phyloP scores from a whole-genome alignment of 257 asterid genomes.

The Solanum habrochaites region DNA sequence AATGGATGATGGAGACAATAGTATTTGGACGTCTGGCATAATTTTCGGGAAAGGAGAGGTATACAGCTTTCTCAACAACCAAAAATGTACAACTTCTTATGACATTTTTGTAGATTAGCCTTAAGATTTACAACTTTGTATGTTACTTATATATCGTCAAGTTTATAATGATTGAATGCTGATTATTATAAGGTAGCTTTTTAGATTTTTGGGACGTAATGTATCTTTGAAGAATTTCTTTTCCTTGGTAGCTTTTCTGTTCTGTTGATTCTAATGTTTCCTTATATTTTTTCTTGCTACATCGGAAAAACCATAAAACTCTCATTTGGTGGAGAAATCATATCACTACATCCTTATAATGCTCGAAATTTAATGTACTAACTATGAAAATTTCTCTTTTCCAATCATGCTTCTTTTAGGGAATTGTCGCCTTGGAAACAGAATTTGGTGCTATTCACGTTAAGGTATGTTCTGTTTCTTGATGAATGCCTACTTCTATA shows the following conservation, averaged over 20 bases:
- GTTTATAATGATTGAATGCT: not conserved
- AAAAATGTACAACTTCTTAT: not conserved
- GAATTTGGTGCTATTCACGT: conserved; percentile 74
- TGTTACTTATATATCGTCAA: not conserved
- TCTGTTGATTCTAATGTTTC: not conserved
- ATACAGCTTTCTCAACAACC: not conserved
- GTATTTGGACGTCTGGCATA: conserved; percentile 85
- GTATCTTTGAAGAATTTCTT: not conserved
- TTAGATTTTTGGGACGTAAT: not conserved
- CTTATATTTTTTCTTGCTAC: not conserved
- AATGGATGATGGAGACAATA: conserved; percentile 31
- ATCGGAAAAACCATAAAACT: not conserved
- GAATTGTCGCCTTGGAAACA: conserved; percentile 74
- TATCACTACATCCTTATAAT: not conserved
- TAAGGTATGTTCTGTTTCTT: conserved; percentile 41
- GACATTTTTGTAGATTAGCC: not conserved
- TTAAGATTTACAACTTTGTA: not conserved
- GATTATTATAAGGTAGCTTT: not conserved
- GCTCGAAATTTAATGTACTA: not conserved
- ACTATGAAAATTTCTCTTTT: not conserved
- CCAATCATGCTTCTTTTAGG: conserved; percentile 27
- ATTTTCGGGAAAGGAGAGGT: conserved; percentile 90
- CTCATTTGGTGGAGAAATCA: not conserved
- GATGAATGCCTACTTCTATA: not conserved
- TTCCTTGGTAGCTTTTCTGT: not conserved